Evolutionary conservation across 2,329 filamentous ascomycete genomes (phyloP), one percentile per base, ranked within the genome.

Genomic region (Scedosporium apiospermum): DNA sequence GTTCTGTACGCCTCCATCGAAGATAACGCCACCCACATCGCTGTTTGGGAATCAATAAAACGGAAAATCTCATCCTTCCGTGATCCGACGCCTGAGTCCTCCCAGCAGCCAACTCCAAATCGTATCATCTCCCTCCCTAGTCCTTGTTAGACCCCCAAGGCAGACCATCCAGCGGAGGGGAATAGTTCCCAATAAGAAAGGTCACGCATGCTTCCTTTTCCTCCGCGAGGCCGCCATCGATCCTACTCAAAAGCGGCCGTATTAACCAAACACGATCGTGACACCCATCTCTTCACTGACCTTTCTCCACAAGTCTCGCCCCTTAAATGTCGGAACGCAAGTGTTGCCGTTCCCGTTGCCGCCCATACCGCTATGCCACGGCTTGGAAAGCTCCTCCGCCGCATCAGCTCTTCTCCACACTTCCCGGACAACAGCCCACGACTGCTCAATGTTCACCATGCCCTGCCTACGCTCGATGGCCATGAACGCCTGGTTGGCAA

Each of bases 361-460:
- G 18, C 44, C 63, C 12, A 26, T 67, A 49, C 61, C n/a, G 38
- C 51, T 49, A 26, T 38, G 51, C 14, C 23, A 63, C 18, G 61
- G 41, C 66, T 46, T 66, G 51, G 51, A 41, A 16, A 58, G 38
- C 21, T 62, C 65, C 59, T 65, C 66, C 6, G 66, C 69, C 64
- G 64, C 69, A 63, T 86, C 82, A 0, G 77, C 78, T 62, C 83
- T 75, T 62, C 76, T 76, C 83, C 85, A 88, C 9, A 88, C 80
- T 69, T 87, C 84, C 66, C 82, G 77, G 3, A 86, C 80, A 42
- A 88, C 82, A 12, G 77, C 77, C 82, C 84, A 86, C 3, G 84
- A 81, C 64, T 83, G 77, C 65, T 79, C 78, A 63, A 88, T 87
- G 67, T 88, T 88, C 18, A 79, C 80, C 85, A 88, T 88, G 21